Evolutionary conservation across 371 early-diverging fungal genomes (phyloP).

Genomic region (Apophysomyces trapeziformis): DNA sequence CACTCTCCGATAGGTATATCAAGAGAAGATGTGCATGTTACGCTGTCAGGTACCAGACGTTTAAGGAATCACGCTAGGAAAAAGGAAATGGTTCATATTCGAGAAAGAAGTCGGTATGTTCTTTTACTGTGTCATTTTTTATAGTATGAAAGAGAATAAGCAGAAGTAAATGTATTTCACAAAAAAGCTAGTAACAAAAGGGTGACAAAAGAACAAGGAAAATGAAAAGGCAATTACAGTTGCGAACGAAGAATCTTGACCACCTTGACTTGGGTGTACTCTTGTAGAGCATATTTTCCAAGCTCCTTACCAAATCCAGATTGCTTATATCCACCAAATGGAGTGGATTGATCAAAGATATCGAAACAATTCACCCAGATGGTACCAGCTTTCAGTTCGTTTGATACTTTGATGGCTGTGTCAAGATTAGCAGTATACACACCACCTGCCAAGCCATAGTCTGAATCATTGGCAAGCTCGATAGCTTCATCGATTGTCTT

Average conservation of each 20-base stretch:
- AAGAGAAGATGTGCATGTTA: no score
- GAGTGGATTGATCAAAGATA: conserved; percentile 59
- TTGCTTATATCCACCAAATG: conserved; percentile 91
- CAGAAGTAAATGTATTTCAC: no score
- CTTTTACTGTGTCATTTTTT: no score
- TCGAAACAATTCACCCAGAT: conserved; percentile 56
- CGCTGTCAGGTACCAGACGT: no score
- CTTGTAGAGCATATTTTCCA: conserved; percentile 73
- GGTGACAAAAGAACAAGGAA: no score
- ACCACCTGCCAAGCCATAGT: conserved; percentile 86
- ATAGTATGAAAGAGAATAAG: no score
- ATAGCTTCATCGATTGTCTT: conserved; percentile 78
- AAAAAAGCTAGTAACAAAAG: no score
- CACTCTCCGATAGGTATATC: no score
- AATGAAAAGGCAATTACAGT: neutral
- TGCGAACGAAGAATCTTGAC: conserved; percentile 52
- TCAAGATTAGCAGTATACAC: conserved; percentile 76
- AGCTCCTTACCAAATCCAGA: conserved; percentile 85
- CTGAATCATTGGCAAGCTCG: conserved; percentile 73
- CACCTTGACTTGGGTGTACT: conserved; percentile 74
- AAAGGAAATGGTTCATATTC: no score
- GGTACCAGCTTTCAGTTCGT: conserved; percentile 79
- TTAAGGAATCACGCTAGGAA: no score
- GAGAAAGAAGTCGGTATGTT: no score
- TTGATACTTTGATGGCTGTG: conserved; percentile 67